Conservation (phyloP, 164 flowering plant genomes). For the Brasenia schreberi region DNA sequence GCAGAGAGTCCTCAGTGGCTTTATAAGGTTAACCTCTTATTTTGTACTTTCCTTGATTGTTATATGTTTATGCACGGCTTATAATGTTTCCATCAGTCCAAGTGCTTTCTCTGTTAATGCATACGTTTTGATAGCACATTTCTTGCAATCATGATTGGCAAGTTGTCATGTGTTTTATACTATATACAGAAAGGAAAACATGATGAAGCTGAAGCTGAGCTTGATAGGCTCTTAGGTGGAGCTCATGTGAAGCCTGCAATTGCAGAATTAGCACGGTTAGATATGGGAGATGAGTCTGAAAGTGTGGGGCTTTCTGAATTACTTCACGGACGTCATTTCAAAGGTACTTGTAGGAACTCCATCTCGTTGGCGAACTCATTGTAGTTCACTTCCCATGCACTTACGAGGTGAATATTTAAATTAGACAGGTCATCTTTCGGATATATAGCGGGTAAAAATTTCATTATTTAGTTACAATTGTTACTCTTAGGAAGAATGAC, state of each 20-base stretch:
- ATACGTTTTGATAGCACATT: too few relatives aligned
- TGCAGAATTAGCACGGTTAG: conserved; percentile 61
- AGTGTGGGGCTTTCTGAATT: conserved; percentile 50
- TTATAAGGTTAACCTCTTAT: conserved; percentile 37
- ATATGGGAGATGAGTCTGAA: conserved; percentile 62
- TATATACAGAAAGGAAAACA: conserved; percentile 60
- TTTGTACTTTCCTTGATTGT: too few relatives aligned
- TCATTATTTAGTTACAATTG: too few relatives aligned
- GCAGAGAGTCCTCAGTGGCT: conserved; percentile 95
- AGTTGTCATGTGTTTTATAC: not conserved
- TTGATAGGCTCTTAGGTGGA: conserved; percentile 72
- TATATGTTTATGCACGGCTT: too few relatives aligned
- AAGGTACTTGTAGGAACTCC: conserved; percentile 30
- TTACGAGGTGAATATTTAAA: too few relatives aligned
- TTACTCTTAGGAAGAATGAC: too few relatives aligned
- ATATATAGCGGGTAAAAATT: too few relatives aligned
- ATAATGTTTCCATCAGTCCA: too few relatives aligned
- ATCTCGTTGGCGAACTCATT: not conserved
- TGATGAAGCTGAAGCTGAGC: conserved; percentile 71
- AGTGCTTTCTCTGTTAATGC: too few relatives aligned
- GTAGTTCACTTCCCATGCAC: not conserved
- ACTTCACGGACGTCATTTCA: conserved; percentile 73
- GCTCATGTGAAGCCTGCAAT: conserved; percentile 65
- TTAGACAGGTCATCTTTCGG: too few relatives aligned
- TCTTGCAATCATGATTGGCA: too few relatives aligned